Percentiles rank a stretch among this genome's conserved stretches.
Conservation (phyloP, 2,329 filamentous ascomycete species). For the Talaromyces marneffei region DNA sequence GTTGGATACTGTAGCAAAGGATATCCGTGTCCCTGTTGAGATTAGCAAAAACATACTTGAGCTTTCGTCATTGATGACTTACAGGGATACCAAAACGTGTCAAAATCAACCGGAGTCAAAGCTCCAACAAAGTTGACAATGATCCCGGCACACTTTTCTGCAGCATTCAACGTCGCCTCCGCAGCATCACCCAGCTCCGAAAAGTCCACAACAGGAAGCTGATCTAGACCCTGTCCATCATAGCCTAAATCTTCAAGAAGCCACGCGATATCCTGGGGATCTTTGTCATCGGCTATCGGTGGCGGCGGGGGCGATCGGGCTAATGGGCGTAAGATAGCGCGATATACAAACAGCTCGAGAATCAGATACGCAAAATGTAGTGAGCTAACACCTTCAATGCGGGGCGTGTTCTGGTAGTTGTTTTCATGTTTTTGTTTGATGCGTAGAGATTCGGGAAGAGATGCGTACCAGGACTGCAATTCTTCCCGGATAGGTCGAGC, state of each 20-base stretch:
- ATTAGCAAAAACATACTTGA: neutral
- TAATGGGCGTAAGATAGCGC: slow-evolving; percentile 24
- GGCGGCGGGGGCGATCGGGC: slow-evolving; percentile 14
- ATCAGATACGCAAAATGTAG: slow-evolving; percentile 33
- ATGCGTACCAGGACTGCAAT: slow-evolving; percentile 28
- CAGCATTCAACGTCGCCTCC: slow-evolving; percentile 11
- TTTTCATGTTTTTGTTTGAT: slow-evolving; percentile 20
- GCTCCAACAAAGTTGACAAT: slow-evolving; percentile 12
- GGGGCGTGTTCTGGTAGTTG: neutral
- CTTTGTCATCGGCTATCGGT: slow-evolving; percentile 9
- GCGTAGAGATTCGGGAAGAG: slow-evolving; percentile 26
- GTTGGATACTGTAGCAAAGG: slow-evolving; percentile 10
- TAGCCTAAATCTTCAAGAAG: slow-evolving; percentile 10
- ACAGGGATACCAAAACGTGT: slow-evolving; percentile 12
- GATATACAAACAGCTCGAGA: slow-evolving; percentile 32
- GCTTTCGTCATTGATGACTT: neutral
- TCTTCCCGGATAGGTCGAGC: slow-evolving; percentile 25
- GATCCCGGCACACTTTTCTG: slow-evolving; percentile 11
- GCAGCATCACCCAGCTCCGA: slow-evolving; percentile 9
- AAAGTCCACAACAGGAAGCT: slow-evolving; percentile 7
- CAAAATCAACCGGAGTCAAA: slow-evolving; percentile 1
- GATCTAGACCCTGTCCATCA: slow-evolving; percentile 7
- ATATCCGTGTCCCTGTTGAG: slow-evolving; percentile 8
- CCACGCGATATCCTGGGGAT: neutral
- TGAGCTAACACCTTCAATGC: slow-evolving; percentile 4